Evolutionary conservation across 257 asterid genomes (phyloP), one percentile per base, ranked within the genome.

Genomic region (Agastache rugosa): DNA sequence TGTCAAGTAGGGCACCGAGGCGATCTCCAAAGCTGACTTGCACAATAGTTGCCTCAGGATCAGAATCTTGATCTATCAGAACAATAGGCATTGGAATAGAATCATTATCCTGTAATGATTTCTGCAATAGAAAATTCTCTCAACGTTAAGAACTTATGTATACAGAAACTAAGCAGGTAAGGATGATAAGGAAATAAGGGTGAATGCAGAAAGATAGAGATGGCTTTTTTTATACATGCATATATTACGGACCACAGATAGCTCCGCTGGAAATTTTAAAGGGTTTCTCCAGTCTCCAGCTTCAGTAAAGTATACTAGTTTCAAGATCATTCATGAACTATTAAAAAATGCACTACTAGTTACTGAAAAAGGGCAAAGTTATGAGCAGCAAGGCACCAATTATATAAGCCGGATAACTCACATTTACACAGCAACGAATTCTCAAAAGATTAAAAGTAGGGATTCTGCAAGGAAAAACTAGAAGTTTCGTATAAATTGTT

Each of bases 11-110:
- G 76, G 96, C 93, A 71, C 98, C 98, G 25, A 94, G 95, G 60
- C 99, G 99, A 87, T 94, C 98, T 48, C 99, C 99, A 67, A 94
- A 94, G 84, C 98, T 90, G 73, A 94, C 82, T 85, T 94, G 90
- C 75, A 92, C 98, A 20, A 87, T 84, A 41, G 99, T 92, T 81
- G 93, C 96, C 56, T 85, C 93, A 20, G 96, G 85, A 75, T 86
- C 91, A 77, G 94, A 79, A 77, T 92, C 97, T 85, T 94, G 99
- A 85, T 90, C 96, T 67, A 90, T 90, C 81, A 87, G 81, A 75
- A 94, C 98, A 64, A 94, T 85, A 20, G 99, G 99, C 91, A 85
- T 83, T 55, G 99, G 99, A 73, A 92, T 85, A 83, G 55, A 11
- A 63, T 83, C 93, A 69, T 63, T 67, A 56, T 82, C 96, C 82